Percentiles rank a stretch among this genome's conserved stretches.
Evolutionary conservation across 495 filamentous ascomycete genomes (phyloP).

Genomic region (Trichoderma orchidacearum): DNA sequence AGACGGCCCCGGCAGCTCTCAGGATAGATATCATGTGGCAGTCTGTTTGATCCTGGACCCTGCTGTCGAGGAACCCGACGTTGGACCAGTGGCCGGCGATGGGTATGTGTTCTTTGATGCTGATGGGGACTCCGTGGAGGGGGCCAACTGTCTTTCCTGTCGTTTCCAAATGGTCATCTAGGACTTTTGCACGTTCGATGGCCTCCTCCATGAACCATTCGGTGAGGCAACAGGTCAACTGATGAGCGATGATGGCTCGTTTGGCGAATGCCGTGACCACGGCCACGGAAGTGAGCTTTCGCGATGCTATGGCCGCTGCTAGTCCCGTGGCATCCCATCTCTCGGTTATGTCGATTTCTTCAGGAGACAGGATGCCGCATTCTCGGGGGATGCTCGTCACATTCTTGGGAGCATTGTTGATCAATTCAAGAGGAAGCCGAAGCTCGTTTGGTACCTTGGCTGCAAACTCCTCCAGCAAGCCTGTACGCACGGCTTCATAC

Average conservation of each 20-base stretch:
- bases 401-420: conserved; percentile 6
- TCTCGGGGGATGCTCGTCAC: conserved; percentile 6
- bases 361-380: conserved; percentile 6
- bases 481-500: conserved; percentile 2
- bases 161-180: conserved; percentile 45
- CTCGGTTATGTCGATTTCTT: conserved; percentile 39
- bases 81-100: conserved; percentile 57
- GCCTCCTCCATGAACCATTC: conserved; percentile 55
- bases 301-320: conserved; percentile 23
- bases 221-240: conserved; percentile 5
- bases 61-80: conserved; percentile 37
- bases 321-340: conserved; percentile 34
- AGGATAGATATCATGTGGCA: conserved; percentile 23
- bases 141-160: conserved; percentile 45
- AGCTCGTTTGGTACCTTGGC: conserved; percentile 5
- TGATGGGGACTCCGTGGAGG: conserved; percentile 63
- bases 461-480: conserved; percentile 5
- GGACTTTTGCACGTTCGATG: conserved; percentile 49
- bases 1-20: conserved; percentile 30
- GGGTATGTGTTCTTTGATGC: conserved; percentile 43
- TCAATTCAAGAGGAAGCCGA: conserved; percentile 3
- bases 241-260: conserved; percentile 33
- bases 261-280: conserved; percentile 48
- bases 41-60: conserved; percentile 7
- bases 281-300: conserved; percentile 49